Evolutionary conservation across 768 basidiomycete genomes (phyloP).

Genomic region (Tylopilus rubrobrunneus): DNA sequence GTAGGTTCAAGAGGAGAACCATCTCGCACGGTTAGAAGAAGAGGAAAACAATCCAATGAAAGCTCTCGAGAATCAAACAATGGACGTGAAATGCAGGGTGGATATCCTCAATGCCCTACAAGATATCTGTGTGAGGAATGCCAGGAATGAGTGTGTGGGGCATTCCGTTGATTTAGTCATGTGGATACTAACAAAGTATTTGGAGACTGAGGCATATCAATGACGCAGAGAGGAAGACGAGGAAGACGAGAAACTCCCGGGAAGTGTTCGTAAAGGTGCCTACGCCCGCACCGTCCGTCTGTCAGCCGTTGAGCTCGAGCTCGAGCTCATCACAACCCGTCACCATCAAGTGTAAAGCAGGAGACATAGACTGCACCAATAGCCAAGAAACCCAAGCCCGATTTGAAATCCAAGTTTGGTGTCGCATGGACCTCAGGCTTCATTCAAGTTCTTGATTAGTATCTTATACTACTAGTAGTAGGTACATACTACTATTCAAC

Average conservation of each 20-base stretch:
- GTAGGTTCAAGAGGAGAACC: slow-evolving; percentile 77
- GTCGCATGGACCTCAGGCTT: slow-evolving; percentile 38
- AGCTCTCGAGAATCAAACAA: slow-evolving; percentile 86
- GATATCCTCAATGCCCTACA: slow-evolving; percentile 95
- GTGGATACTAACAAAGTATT: slow-evolving; percentile 57
- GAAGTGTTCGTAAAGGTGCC: slow-evolving; percentile 80
- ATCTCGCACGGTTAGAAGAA: slow-evolving; percentile 79
- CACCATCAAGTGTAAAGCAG: slow-evolving; percentile 87
- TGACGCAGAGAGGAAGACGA: slow-evolving; percentile 76
- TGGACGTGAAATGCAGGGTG: slow-evolving; percentile 96
- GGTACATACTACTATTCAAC: no score
- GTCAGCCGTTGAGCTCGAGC: slow-evolving; percentile 22
- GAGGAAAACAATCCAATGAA: slow-evolving; percentile 99
- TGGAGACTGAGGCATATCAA: no score
- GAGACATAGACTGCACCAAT: slow-evolving; percentile 51
- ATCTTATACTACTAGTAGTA: no score
- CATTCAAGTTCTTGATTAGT: no score
- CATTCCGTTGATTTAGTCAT: slow-evolving; percentile 72
- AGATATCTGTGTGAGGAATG: slow-evolving; percentile 83
- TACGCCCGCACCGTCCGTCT: slow-evolving; percentile 26
- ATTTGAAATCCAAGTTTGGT: slow-evolving; percentile 61
- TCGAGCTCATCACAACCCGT: slow-evolving; percentile 34
- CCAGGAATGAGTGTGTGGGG: slow-evolving; percentile 83
- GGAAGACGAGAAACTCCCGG: slow-evolving; percentile 83
- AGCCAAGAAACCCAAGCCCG: slow-evolving; percentile 60